phyloP scores from a whole-genome alignment of 306 rosid genomes.

The Corylus heterophylla region DNA sequence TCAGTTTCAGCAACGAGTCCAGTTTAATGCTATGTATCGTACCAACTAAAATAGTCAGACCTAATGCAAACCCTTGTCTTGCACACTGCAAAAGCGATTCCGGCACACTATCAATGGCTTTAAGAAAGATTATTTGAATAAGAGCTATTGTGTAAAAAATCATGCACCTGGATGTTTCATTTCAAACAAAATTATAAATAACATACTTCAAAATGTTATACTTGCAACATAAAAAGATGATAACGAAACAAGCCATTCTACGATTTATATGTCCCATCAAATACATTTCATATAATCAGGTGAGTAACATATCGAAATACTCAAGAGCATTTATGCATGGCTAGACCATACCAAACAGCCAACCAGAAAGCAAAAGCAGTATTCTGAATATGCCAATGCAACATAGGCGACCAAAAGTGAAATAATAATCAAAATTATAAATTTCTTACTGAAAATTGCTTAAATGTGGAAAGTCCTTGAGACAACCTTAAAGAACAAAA shows the following conservation, averaged over 20 bases:
- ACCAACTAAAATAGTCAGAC: slow-evolving; percentile 55
- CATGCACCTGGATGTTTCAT: background rate
- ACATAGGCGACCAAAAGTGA: background rate
- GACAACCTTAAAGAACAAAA: background rate
- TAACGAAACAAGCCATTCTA: background rate
- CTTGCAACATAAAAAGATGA: background rate
- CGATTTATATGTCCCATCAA: background rate
- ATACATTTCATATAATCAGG: background rate
- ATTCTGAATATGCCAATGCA: background rate
- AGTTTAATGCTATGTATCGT: slow-evolving; percentile 50
- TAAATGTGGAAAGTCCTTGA: background rate
- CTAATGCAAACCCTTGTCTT: slow-evolving; percentile 90
- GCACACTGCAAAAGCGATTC: slow-evolving; percentile 77
- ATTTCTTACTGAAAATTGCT: background rate
- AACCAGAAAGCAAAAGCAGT: background rate
- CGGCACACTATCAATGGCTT: background rate
- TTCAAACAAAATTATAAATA: background rate
- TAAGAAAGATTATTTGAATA: background rate
- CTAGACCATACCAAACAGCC: background rate
- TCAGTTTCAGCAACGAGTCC: slow-evolving; percentile 78
- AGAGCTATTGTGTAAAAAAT: background rate
- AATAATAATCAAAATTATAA: background rate
- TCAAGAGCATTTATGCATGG: background rate
- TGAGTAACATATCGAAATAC: background rate
- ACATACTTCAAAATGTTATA: slow-evolving; percentile 2